Evolutionary conservation across 2,329 filamentous ascomycete species (phyloP).

Genomic region (Talaromyces funiculosus): DNA sequence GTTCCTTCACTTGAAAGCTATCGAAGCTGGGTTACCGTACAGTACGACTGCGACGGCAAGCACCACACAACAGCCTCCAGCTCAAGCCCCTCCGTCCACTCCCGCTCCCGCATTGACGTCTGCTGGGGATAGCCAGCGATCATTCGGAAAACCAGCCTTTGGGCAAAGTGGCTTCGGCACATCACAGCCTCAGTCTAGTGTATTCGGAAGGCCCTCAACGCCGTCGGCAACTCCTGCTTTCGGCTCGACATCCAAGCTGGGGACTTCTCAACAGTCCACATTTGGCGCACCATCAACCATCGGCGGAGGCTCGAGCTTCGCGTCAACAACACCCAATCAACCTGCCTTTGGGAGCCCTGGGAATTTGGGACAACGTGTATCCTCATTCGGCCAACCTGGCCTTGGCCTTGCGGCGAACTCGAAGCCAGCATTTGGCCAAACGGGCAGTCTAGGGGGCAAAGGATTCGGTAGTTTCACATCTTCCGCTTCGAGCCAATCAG

Average conservation of each 20-base stretch:
- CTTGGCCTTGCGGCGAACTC: constrained; percentile 21
- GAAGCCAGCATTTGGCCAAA: constrained; percentile 27
- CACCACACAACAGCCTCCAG: constrained; percentile 17
- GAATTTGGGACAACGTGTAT: constrained; percentile 24
- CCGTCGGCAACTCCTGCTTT: constrained; percentile 26
- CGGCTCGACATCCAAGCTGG: constrained; percentile 23
- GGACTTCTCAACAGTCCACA: constrained; percentile 19
- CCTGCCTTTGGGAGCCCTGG: constrained; percentile 32
- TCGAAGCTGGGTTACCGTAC: constrained; percentile 68
- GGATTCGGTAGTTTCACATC: constrained; percentile 15
- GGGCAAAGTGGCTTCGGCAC: constrained; percentile 23
- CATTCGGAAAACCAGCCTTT: constrained; percentile 7
- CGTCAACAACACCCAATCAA: constrained; percentile 19
- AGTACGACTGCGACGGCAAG: constrained; percentile 55
- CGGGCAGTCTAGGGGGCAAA: constrained; percentile 11
- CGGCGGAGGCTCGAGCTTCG: constrained; percentile 23
- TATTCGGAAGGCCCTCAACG: constrained; percentile 19
- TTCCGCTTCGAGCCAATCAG: constrained; percentile 7
- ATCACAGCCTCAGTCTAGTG: constrained; percentile 11
- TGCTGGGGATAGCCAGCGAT: neutral
- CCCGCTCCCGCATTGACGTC: constrained; percentile 16
- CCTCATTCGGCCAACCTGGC: constrained; percentile 31
- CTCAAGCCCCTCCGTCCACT: constrained; percentile 18
- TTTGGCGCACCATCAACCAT: constrained; percentile 26
- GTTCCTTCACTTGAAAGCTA: constrained; percentile 83